These are phyloP conservation scores for Neurospora sp. DNA, from an alignment of 495 filamentous ascomycete genomes.

Conservation along the genomic window DNA sequence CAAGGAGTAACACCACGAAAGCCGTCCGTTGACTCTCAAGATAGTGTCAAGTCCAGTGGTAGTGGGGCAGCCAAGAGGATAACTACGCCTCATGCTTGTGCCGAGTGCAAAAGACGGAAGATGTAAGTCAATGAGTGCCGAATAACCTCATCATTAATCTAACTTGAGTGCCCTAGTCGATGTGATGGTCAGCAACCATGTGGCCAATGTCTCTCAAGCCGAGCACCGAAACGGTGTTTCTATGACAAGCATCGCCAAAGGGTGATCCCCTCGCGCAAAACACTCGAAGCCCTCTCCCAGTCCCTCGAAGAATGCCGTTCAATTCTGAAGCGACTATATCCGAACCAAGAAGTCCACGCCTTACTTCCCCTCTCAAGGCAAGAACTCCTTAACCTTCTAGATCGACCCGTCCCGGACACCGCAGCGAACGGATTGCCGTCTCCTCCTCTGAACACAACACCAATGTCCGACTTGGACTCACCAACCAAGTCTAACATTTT, in stretches of 20 bases:
- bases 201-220: constrained; percentile 47
- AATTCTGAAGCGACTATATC: constrained; percentile 44
- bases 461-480: constrained; percentile 33
- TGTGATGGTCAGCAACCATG: constrained; percentile 51
- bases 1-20: constrained; percentile 41
- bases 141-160: constrained; percentile 9
- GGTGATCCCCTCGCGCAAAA: constrained; percentile 49
- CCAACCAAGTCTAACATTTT: constrained; percentile 37
- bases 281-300: constrained; percentile 46
- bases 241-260: constrained; percentile 51
- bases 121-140: constrained; percentile 28
- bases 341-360: constrained; percentile 40
- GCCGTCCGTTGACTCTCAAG: constrained; percentile 34
- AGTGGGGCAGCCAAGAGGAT: constrained; percentile 36
- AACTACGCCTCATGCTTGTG: constrained; percentile 49
- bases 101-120: constrained; percentile 50
- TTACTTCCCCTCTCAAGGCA: constrained; percentile 41
- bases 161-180: constrained; percentile 25
- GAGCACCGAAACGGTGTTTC: constrained; percentile 47
- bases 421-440: constrained; percentile 32
- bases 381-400: constrained; percentile 41
- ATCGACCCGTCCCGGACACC: constrained; percentile 31
- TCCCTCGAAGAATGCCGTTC: constrained; percentile 49
- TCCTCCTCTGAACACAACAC: constrained; percentile 32
- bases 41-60: constrained; percentile 32